These are phyloP conservation scores for Linanthus parryae DNA, from an alignment of 148 eudicot species.

Conservation along the genomic window DNA sequence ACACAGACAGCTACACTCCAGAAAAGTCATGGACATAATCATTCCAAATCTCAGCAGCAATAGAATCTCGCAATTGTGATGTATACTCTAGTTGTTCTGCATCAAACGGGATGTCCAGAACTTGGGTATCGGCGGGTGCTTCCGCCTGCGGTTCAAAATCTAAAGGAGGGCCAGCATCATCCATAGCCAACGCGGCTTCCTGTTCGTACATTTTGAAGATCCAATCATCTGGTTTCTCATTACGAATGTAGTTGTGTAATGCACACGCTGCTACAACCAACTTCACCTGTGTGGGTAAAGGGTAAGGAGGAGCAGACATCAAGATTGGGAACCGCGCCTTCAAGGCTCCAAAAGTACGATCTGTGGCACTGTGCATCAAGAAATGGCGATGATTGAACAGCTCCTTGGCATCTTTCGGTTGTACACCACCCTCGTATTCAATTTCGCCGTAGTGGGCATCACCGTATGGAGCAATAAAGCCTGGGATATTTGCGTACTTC, in stretches of 20 bases:
- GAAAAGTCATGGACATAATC: conserved; percentile 25
- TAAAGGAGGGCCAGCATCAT: conserved; percentile 19
- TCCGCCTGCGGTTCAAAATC: conserved; percentile 10
- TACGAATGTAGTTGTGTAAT: conserved; percentile 31
- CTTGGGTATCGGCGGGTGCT: conserved; percentile 9
- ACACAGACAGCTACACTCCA: not conserved
- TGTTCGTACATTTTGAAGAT: conserved; percentile 25
- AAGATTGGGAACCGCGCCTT: conserved; percentile 34
- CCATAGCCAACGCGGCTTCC: conserved; percentile 14
- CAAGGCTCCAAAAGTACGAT: conserved; percentile 26
- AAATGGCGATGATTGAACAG: conserved; percentile 32
- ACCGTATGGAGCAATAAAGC: conserved; percentile 37
- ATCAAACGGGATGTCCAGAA: conserved; percentile 16
- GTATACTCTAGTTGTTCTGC: conserved; percentile 20
- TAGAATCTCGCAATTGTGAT: conserved; percentile 22
- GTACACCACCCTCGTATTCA: conserved; percentile 9
- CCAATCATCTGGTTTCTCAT: conserved; percentile 24
- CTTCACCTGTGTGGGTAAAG: conserved; percentile 31
- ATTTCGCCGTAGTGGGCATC: conserved; percentile 14
- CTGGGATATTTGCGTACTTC: conserved; percentile 34
- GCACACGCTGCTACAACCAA: conserved; percentile 34
- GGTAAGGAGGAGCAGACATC: conserved; percentile 29
- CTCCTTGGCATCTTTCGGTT: conserved; percentile 25
- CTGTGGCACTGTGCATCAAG: conserved; percentile 14
- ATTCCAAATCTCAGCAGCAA: conserved; percentile 37